Conservation (phyloP, 495 filamentous ascomycete species). For the Lasiosphaeris hirsuta region DNA sequence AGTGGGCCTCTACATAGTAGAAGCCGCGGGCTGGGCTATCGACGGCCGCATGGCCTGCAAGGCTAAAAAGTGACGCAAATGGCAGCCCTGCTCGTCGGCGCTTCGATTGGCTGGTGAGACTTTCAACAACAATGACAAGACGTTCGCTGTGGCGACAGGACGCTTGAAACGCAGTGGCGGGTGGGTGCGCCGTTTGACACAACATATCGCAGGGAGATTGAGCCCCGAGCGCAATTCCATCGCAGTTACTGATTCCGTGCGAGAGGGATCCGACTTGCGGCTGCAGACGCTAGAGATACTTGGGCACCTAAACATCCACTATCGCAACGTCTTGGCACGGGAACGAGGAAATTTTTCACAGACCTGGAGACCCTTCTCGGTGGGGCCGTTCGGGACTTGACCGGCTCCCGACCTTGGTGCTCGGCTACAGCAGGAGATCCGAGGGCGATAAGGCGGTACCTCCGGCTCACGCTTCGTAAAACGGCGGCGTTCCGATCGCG, state of each 20-base stretch:
- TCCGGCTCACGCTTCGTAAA: conserved; percentile 16
- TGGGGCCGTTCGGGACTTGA: conserved; percentile 25
- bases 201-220: not conserved
- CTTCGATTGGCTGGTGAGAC: conserved; percentile 10
- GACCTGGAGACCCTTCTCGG: conserved; percentile 32
- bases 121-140: not conserved
- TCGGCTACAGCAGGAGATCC: conserved; percentile 34
- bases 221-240: not conserved
- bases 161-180: not conserved
- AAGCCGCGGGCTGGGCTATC: conserved; percentile 1
- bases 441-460: conserved; percentile 34
- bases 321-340: conserved; percentile 18
- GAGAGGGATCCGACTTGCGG: not conserved
- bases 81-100: conserved; percentile 1
- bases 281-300: not conserved
- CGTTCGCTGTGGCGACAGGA: not conserved
- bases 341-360: conserved; percentile 29
- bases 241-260: not conserved
- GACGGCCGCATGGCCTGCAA: conserved; percentile 2
- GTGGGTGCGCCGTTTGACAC: conserved; percentile 6
- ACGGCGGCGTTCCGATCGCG: conserved; percentile 13
- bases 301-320: conserved; percentile 1
- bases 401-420: conserved; percentile 4
- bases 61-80: conserved; percentile 15
- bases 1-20: not conserved